A percentile compares a stretch with the other conserved stretches of the same genome.
Evolutionary conservation across 2,329 filamentous ascomycete genomes (phyloP).

Genomic region (Nemania diffusa): DNA sequence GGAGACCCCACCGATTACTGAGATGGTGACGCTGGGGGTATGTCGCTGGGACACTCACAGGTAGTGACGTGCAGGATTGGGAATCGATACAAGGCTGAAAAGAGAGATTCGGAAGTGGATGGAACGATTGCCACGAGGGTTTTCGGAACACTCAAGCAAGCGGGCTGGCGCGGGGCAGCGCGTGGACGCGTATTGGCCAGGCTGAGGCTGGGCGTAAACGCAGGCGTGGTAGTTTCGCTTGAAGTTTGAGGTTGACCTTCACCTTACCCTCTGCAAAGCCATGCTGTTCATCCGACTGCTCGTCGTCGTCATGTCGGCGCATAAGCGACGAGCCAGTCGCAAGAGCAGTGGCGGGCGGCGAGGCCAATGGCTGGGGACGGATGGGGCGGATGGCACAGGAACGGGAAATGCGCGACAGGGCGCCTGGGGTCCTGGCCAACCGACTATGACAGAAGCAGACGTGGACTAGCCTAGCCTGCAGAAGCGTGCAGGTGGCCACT

Average conservation of each 20-base stretch:
- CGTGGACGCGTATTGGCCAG: slow-evolving; percentile 26
- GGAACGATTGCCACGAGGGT: slow-evolving; percentile 32
- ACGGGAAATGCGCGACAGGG: slow-evolving; percentile 31
- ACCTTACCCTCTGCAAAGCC: slow-evolving; percentile 33
- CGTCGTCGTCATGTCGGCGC: slow-evolving; percentile 22
- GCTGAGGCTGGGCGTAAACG: neutral
- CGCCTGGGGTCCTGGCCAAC: slow-evolving; percentile 25
- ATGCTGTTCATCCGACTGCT: slow-evolving; percentile 25
- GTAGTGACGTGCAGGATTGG: slow-evolving; percentile 48
- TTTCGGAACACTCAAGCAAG: slow-evolving; percentile 26
- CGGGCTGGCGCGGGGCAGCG: slow-evolving; percentile 19
- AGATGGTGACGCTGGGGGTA: slow-evolving; percentile 26
- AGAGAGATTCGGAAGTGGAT: slow-evolving; percentile 41
- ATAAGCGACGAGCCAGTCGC: slow-evolving; percentile 21
- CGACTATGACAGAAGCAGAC: slow-evolving; percentile 21
- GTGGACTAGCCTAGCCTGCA: slow-evolving; percentile 31
- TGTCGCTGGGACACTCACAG: slow-evolving; percentile 35
- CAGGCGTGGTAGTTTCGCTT: slow-evolving; percentile 16
- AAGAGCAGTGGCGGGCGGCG: slow-evolving; percentile 3
- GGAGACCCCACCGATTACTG: slow-evolving; percentile 39
- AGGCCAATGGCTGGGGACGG: slow-evolving; percentile 23
- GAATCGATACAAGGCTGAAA: slow-evolving; percentile 50
- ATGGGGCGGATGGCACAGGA: slow-evolving; percentile 13
- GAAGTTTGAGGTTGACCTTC: slow-evolving; percentile 19
- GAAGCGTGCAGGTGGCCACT: slow-evolving; percentile 37